Percentiles rank a stretch among this genome's conserved stretches.
Conservation (phyloP, 2,329 filamentous ascomycete genomes). For the Pyrenochaeta sp. region DNA sequence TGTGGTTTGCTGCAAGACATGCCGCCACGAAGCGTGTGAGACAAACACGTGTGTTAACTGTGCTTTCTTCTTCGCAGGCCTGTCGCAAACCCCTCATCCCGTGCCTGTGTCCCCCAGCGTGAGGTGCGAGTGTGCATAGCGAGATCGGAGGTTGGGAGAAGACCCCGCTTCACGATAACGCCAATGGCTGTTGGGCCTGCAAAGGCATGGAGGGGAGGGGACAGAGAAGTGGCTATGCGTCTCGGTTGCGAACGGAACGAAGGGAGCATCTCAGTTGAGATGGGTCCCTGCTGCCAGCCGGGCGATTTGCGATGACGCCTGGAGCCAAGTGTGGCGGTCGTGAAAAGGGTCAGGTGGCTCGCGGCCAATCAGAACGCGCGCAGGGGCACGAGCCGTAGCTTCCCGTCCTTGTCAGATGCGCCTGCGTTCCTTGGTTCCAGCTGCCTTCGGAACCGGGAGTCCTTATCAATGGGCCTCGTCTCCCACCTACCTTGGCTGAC, state of each 20-base stretch:
- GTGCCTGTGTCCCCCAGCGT: conserved; percentile 11
- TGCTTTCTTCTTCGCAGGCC: conserved; percentile 13
- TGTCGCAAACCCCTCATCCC: conserved; percentile 6
- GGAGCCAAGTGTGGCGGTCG: conserved; percentile 13
- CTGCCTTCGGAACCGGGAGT: conserved; percentile 18
- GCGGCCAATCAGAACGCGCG: conserved; percentile 20
- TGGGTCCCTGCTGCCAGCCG: conserved; percentile 13
- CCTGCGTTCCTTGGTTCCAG: conserved; percentile 30
- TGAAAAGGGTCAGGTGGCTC: conserved; percentile 19
- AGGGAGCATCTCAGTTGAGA: conserved; percentile 4
- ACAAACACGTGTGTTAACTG: conserved; percentile 18
- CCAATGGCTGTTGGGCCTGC: conserved; percentile 39
- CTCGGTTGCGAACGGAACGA: conserved; percentile 41
- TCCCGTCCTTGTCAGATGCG: conserved; percentile 28
- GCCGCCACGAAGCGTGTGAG: conserved; percentile 7
- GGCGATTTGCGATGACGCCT: conserved; percentile 20
- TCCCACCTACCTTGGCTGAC: too few species aligned
- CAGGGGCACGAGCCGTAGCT: conserved; percentile 26
- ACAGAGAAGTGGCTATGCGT: conserved; percentile 26
- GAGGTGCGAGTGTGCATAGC: conserved; percentile 22
- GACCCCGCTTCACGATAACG: conserved; percentile 43
- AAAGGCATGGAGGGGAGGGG: conserved; percentile 36
- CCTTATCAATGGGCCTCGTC: conserved; percentile 21
- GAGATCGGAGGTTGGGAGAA: conserved; percentile 37
- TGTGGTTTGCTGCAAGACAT: conserved; percentile 14